Base-by-base conservation (phyloP, 768 basidiomycete genomes). In the Kwoniella shandongensis region DNA sequence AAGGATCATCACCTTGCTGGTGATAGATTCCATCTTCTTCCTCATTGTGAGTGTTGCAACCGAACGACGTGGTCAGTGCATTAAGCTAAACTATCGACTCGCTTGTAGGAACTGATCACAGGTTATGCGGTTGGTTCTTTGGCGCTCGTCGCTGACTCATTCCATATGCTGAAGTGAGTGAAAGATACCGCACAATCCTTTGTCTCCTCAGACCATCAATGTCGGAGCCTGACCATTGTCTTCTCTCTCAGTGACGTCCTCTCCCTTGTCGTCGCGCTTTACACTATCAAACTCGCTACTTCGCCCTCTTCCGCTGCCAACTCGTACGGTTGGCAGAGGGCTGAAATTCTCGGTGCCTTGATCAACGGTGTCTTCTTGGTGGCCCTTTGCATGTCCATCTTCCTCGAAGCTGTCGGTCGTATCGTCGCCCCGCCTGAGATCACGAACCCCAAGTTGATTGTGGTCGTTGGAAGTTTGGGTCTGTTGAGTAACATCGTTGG, bases 321-420 rank as follows among this genome's bases (percentile, higher is more conserved):
- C 77, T 91, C 94, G 26, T 98, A 98, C 74, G 94, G 93, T n/a
- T 98, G 93, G 94, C 93, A 98, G 77, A 83, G 96, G 61, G 96
- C 96, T 17, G 93, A 96, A 73, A 93, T 96, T 60, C 83, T 97
- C 6, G 93, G 92, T 20, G 96, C 96, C 0, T 81, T 98, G 42
- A 79, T 98, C 65, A 99, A 99, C 69, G 96, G 96, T 49, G 91
- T 98, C 53, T 98, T 98, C 80, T 83, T 99, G 5, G 82, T 97
- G 40, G 96, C 96, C 0, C 83, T 98, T 0, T 99, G 96, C 78
- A 92, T 98, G 78, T 91, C 92, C 4, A 97, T 99, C 63, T 86
- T 83, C 44, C 79, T 98, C 66, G 94, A 99, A 74, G 93, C 96
- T 4, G 77, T 98, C 44, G 85, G 89, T 61, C 84, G 96, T 38